Base-by-base conservation (phyloP, 2,329 filamentous ascomycete species). In the Seiridium unicorne region DNA sequence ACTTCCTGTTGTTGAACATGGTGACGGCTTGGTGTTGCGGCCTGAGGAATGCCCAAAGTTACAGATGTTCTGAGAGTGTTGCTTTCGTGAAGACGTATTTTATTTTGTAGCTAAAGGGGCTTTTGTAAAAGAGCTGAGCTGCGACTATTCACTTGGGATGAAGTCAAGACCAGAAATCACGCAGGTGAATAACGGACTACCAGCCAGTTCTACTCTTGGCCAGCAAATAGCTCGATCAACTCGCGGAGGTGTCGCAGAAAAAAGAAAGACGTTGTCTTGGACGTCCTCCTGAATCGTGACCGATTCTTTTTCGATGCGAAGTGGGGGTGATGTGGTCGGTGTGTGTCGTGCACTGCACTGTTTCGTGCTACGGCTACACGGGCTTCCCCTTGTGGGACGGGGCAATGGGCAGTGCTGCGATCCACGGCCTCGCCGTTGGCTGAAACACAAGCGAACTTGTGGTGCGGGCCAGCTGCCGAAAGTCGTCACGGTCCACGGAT, bases 1-100 rank as follows among this genome's bases (percentile, higher is more conserved):
- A 88, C 72, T 87, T 87, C 76, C 86, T 84, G 61, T 80, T 81
- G 70, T 77, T 75, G 68, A 84, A 84, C 77, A 83, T 82, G 58
- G 68, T 76, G 70, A 63, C 63, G 62, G 64, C n/a, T 61, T 65
- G 60, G 53, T 54, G 51, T 36, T 42, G 46, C 9, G 11, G 32
- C 38, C 44, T 55, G 13, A 32, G 18, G 18, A 34, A 34, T 44
- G 40, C 35, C 18, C 34, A 42, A 44, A 35, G 18, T 31, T 26
- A 10, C 34, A 9, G 26, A 49, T 26, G 18, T 26, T 26, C 18
- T 26, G 18, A 26, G 18, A 26, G 18, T 26, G 18, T 26, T 26
- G 18, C 18, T 26, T 26, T 26, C 18, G 18, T 26, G 18, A 26
- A 26, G 18, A 26, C 18, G 18, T 26, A 26, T 26, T 26, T 26